phyloP scores from a whole-genome alignment of 495 filamentous ascomycete species.

The Penicillium roqueforti region DNA sequence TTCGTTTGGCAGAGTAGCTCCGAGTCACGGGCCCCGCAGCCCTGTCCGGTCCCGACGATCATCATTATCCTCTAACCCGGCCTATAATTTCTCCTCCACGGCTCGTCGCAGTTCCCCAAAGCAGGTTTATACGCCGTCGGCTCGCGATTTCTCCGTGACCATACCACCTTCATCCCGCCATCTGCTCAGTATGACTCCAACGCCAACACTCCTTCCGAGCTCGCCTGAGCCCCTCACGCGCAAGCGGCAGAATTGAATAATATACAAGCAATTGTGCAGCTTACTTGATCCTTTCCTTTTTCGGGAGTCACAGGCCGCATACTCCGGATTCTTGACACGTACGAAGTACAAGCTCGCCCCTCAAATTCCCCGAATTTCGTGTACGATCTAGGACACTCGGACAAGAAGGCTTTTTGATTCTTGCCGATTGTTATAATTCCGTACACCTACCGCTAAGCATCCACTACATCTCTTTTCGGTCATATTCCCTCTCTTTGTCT shows the following conservation, averaged over 20 bases:
- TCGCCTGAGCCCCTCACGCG: slow-evolving; percentile 19
- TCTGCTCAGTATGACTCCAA: slow-evolving; percentile 32
- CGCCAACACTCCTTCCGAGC: slow-evolving; percentile 17
- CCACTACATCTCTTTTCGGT: background rate
- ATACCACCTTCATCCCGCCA: slow-evolving; percentile 28
- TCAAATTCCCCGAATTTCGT: background rate
- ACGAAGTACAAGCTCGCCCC: background rate
- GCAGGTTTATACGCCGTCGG: slow-evolving; percentile 14
- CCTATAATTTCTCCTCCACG: slow-evolving; percentile 8
- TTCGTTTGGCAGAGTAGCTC: slow-evolving; percentile 4
- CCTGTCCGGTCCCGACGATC: slow-evolving; percentile 23
- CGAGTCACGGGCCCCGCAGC: slow-evolving; percentile 7
- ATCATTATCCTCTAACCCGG: slow-evolving; percentile 18
- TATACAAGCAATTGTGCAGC: background rate
- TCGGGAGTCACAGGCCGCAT: background rate
- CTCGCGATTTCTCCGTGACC: slow-evolving; percentile 24
- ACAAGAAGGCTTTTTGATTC: background rate
- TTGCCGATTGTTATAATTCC: background rate
- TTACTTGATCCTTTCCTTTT: background rate
- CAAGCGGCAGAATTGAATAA: slow-evolving; percentile 15
- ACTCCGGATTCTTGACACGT: background rate
- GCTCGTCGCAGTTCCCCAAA: slow-evolving; percentile 15
- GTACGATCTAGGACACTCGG: background rate
- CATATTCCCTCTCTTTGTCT: background rate
- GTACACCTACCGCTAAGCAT: background rate